Conservation (phyloP, 306 rosid genomes). For the Acacia crassicarpa region DNA sequence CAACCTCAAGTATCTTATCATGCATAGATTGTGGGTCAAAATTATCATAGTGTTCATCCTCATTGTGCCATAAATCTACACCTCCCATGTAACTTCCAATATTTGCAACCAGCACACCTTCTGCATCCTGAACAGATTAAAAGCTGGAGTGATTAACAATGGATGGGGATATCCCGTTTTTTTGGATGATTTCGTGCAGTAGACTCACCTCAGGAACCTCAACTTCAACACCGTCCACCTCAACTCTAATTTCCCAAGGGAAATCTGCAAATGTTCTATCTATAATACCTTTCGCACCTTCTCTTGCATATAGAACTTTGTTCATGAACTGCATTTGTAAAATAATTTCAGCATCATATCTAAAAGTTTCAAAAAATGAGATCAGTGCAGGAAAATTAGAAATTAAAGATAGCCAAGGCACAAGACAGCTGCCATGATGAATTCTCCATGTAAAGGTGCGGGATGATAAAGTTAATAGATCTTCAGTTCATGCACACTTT, state of each 20-base stretch:
- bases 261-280: constrained; percentile 95
- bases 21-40: constrained; percentile 98
- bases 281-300: constrained; percentile 94
- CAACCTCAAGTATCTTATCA: constrained; percentile 95
- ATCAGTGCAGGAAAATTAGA: constrained; percentile 26
- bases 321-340: constrained; percentile 88
- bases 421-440: constrained; percentile 1
- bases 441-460: constrained; percentile 18
- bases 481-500: constrained; percentile 2
- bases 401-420: constrained; percentile 24
- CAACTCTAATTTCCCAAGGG: constrained; percentile 90
- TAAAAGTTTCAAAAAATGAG: constrained; percentile 13
- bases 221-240: constrained; percentile 94
- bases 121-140: constrained; percentile 77
- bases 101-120: constrained; percentile 98
- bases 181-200: background rate
- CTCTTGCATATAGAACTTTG: constrained; percentile 98
- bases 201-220: constrained; percentile 97
- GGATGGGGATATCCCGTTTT: background rate
- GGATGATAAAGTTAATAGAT: background rate
- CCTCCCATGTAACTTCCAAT: constrained; percentile 99
- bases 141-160: background rate
- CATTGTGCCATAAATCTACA: constrained; percentile 99
- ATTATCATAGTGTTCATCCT: constrained; percentile 88
- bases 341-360: constrained; percentile 29